Evolutionary conservation across 371 early-diverging fungal genomes (phyloP).

Genomic region (Homolaphlyctis polyrhiza): DNA sequence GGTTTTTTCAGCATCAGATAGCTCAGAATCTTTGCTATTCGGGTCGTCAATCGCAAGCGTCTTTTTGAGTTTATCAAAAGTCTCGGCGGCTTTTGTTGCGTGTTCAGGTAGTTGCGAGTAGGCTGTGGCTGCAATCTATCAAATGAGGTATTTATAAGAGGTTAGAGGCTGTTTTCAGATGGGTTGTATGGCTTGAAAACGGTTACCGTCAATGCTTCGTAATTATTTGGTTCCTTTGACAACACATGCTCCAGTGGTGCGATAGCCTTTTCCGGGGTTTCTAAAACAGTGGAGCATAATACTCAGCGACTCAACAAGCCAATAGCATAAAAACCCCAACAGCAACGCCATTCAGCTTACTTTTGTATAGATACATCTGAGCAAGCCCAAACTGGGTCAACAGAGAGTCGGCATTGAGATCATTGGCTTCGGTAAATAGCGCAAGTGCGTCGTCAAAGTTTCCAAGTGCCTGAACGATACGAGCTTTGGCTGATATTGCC

Average conservation of each 20-base stretch:
- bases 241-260: slow-evolving; percentile 54
- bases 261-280: not conserved
- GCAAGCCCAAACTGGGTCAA: slow-evolving; percentile 75
- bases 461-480: slow-evolving; percentile 18
- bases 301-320: not conserved
- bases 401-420: slow-evolving; percentile 60
- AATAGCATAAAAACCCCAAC: not conserved
- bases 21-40: too few relatives aligned
- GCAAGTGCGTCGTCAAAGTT: slow-evolving; percentile 49
- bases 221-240: slow-evolving; percentile 36
- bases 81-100: slow-evolving; percentile 50
- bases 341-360: slow-evolving; percentile 11
- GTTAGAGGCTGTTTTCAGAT: too few relatives aligned
- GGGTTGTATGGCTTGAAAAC: too few relatives aligned
- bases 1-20: slow-evolving; percentile 12
- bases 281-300: not conserved
- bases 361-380: slow-evolving; percentile 48
- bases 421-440: slow-evolving; percentile 63
- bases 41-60: too few relatives aligned
- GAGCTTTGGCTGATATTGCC: not conserved
- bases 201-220: slow-evolving; percentile 30
- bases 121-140: slow-evolving; percentile 19
- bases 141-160: not conserved
- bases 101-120: slow-evolving; percentile 9
- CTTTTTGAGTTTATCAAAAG: slow-evolving; percentile 56